These are phyloP conservation scores for Hymenoscyphus fraxineus DNA, from an alignment of 2,329 filamentous ascomycete genomes.

Conservation along the genomic window DNA sequence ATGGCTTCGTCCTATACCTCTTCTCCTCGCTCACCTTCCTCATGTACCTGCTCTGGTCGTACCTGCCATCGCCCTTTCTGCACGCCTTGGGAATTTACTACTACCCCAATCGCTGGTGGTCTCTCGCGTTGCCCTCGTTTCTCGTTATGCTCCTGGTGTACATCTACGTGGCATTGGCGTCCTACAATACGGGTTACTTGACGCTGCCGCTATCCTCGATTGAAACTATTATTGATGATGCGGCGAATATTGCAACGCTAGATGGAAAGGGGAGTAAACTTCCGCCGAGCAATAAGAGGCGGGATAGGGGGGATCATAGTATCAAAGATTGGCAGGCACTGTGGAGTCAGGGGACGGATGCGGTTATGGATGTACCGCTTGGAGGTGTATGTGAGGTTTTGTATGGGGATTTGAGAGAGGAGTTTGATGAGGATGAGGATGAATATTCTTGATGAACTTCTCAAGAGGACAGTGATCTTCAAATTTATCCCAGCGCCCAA, in stretches of 20 bases:
- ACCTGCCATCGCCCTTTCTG: conserved; percentile 85
- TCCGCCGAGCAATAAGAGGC: conserved; percentile 36
- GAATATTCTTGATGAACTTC: not conserved
- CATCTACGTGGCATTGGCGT: conserved; percentile 88
- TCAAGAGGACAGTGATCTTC: not conserved
- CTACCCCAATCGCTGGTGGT: conserved; percentile 98
- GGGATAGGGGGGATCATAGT: conserved; percentile 15
- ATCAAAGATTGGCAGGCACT: conserved; percentile 67
- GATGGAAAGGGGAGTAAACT: conserved; percentile 59
- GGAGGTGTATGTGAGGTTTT: conserved; percentile 93
- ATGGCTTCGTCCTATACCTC: conserved; percentile 95
- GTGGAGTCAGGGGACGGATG: conserved; percentile 93
- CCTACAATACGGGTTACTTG: conserved; percentile 85
- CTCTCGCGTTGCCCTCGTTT: conserved; percentile 84
- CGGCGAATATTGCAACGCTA: conserved; percentile 78
- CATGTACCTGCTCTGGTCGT: conserved; percentile 68
- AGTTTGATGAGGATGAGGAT: conserved; percentile 21
- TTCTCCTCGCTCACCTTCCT: conserved; percentile 79
- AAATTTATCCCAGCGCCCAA: not conserved
- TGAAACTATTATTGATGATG: conserved; percentile 89
- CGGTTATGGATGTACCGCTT: conserved; percentile 93
- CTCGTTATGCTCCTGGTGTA: conserved; percentile 85
- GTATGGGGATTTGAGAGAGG: conserved; percentile 62
- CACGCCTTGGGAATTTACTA: conserved; percentile 93
- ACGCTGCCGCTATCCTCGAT: conserved; percentile 76